These are phyloP conservation scores for Colletotrichum sp. DNA, from an alignment of 2,329 filamentous ascomycete species.

Conservation along the genomic window DNA sequence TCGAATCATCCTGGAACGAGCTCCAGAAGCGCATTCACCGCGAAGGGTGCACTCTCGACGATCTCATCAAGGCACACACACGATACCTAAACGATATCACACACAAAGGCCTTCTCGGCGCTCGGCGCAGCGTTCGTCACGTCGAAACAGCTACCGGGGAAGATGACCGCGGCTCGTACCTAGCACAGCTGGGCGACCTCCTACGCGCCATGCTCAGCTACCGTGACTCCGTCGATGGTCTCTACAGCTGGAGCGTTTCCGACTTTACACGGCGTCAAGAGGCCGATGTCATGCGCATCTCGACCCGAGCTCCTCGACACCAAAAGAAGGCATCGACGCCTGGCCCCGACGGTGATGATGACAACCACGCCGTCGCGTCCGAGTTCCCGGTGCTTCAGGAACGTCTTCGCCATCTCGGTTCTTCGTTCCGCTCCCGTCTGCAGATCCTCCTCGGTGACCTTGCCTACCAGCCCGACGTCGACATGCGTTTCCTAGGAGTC, in stretches of 20 bases:
- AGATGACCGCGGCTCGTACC: conserved; percentile 79
- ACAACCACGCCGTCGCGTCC: conserved; percentile 49
- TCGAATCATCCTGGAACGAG: conserved; percentile 93
- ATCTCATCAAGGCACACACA: conserved; percentile 90
- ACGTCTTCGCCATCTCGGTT: conserved; percentile 73
- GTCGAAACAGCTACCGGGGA: conserved; percentile 49
- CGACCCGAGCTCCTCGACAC: conserved; percentile 49
- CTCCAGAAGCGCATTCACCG: conserved; percentile 82
- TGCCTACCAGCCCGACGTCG: conserved; percentile 90
- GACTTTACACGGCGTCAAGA: conserved; percentile 95
- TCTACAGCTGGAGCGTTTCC: conserved; percentile 93
- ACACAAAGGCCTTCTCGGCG: conserved; percentile 90
- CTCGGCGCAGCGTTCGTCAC: conserved; percentile 55
- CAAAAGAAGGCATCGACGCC: conserved; percentile 17
- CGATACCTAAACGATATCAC: conserved; percentile 94
- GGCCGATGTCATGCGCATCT: conserved; percentile 71
- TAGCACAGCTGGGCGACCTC: conserved; percentile 89
- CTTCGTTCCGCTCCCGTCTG: conserved; percentile 78
- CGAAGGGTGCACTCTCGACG: conserved; percentile 90
- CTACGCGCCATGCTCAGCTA: conserved; percentile 93
- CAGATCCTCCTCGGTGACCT: conserved; percentile 87
- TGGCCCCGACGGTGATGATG: conserved; percentile 25
- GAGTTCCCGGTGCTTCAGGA: conserved; percentile 77
- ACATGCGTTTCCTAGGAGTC: conserved; percentile 94
- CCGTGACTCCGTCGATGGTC: conserved; percentile 88